Conservation (phyloP, 2,329 filamentous ascomycete genomes). For the Penicillium crustosum region DNA sequence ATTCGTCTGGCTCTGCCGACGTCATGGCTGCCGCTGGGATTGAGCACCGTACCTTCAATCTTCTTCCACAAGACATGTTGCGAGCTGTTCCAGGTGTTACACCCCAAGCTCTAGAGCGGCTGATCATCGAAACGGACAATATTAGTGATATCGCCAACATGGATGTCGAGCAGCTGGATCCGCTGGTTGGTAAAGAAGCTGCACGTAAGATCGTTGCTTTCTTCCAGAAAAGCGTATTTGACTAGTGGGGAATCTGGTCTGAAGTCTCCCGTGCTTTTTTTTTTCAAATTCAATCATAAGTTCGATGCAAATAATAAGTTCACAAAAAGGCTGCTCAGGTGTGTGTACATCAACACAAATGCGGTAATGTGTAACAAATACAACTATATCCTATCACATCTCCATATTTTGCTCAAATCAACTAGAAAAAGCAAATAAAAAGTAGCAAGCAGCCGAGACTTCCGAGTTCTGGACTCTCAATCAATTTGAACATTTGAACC, state of each 20-base stretch:
- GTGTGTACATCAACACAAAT: background rate
- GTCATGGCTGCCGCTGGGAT: constrained; percentile 57
- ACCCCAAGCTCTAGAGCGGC: constrained; percentile 69
- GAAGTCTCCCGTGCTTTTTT: too few species aligned
- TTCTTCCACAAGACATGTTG: constrained; percentile 88
- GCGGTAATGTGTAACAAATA: background rate
- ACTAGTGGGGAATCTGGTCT: constrained; percentile 28
- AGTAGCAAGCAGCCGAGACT: constrained; percentile 4
- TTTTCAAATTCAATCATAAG: background rate
- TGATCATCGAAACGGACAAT: constrained; percentile 73
- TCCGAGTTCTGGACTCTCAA: background rate
- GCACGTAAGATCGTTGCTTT: constrained; percentile 76
- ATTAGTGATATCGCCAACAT: constrained; percentile 84
- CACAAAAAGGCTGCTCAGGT: background rate
- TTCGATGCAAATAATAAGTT: background rate
- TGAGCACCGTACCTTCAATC: constrained; percentile 70
- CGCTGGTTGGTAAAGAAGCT: constrained; percentile 73
- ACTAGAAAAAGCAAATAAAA: background rate
- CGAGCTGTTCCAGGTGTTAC: constrained; percentile 80
- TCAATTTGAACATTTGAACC: background rate
- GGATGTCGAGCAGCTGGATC: constrained; percentile 68
- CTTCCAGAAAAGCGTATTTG: constrained; percentile 67
- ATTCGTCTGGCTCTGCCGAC: constrained; percentile 41
- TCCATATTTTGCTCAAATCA: background rate
- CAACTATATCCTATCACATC: background rate